Evolutionary conservation across 2,329 filamentous ascomycete genomes (phyloP).

Genomic region (Hypoxylon sp.): DNA sequence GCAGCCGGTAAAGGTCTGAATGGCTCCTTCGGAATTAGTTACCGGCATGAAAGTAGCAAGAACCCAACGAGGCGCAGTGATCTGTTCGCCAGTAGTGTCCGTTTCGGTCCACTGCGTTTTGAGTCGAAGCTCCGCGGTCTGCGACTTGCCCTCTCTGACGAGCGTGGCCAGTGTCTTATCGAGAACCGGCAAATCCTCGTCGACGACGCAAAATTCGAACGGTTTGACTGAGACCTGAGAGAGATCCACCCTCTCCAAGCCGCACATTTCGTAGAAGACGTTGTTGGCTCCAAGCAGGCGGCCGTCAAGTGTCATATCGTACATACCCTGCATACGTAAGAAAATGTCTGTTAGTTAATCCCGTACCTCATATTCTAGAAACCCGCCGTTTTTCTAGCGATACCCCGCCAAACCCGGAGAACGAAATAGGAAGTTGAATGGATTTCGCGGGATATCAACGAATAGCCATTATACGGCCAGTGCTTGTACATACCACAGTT

Average conservation of each 20-base stretch:
- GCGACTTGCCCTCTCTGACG: conserved; percentile 56
- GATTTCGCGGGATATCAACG: not conserved
- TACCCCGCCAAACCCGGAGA: not conserved
- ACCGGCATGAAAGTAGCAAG: conserved; percentile 65
- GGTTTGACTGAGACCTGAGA: conserved; percentile 56
- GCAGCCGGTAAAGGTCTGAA: conserved; percentile 64
- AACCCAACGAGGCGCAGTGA: conserved; percentile 62
- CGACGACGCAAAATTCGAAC: conserved; percentile 59
- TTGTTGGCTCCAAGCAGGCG: conserved; percentile 65
- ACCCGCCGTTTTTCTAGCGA: too few species aligned
- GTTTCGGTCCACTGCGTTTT: conserved; percentile 61
- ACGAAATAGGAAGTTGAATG: not conserved
- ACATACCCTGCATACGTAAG: conserved; percentile 57
- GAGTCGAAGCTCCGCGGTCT: conserved; percentile 63
- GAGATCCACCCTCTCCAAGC: conserved; percentile 60
- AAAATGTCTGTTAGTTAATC: not conserved
- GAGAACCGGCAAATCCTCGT: conserved; percentile 59
- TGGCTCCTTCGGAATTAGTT: conserved; percentile 59
- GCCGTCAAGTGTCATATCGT: conserved; percentile 65
- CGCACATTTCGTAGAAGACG: conserved; percentile 66
- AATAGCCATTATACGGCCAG: not conserved
- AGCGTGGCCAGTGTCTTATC: conserved; percentile 57
- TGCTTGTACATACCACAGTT: conserved; percentile 54
- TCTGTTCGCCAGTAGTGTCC: conserved; percentile 59
- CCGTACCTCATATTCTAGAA: not conserved